phyloP scores from a whole-genome alignment of 2,329 filamentous ascomycete genomes.

The Paracorniculantispora psalliotae region DNA sequence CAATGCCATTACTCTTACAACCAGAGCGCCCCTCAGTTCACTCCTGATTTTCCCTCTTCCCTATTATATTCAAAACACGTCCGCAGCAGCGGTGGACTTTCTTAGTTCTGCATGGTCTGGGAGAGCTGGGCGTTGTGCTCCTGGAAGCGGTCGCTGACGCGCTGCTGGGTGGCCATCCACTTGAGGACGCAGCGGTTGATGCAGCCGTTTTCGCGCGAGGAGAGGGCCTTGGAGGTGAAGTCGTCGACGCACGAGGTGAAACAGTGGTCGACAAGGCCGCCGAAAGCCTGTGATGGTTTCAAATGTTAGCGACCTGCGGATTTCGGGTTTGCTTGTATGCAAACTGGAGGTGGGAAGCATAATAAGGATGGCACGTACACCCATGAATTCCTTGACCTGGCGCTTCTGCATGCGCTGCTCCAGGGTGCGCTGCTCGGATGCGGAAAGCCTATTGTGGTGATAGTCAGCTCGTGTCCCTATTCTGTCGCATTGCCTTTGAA shows the following conservation, averaged over 20 bases:
- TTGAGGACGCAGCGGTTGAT: constrained; percentile 94
- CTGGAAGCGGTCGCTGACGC: constrained; percentile 85
- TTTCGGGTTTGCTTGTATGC: background rate
- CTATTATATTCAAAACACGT: constrained; percentile 4
- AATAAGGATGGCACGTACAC: constrained; percentile 61
- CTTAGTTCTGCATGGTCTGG: constrained; percentile 46
- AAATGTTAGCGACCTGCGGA: constrained; percentile 3
- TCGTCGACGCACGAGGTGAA: constrained; percentile 97
- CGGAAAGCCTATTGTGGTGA: constrained; percentile 51
- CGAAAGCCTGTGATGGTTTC: constrained; percentile 29
- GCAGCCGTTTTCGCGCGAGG: constrained; percentile 83
- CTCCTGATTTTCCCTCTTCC: constrained; percentile 7
- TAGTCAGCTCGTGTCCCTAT: background rate
- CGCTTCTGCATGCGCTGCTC: constrained; percentile 93
- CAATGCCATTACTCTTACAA: background rate
- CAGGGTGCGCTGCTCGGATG: constrained; percentile 84
- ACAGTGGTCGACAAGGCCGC: constrained; percentile 66
- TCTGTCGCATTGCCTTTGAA: background rate
- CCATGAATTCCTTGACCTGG: constrained; percentile 99
- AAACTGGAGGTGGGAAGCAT: constrained; percentile 9
- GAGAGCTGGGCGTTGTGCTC: constrained; percentile 60
- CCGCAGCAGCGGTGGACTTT: too few species aligned
- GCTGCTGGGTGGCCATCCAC: constrained; percentile 85
- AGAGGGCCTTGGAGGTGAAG: constrained; percentile 95
- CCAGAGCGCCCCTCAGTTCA: background rate